Evolutionary conservation across 768 basidiomycete species (phyloP), one percentile per base, ranked within the genome.

Genomic region (Artomyces pyxidatus): DNA sequence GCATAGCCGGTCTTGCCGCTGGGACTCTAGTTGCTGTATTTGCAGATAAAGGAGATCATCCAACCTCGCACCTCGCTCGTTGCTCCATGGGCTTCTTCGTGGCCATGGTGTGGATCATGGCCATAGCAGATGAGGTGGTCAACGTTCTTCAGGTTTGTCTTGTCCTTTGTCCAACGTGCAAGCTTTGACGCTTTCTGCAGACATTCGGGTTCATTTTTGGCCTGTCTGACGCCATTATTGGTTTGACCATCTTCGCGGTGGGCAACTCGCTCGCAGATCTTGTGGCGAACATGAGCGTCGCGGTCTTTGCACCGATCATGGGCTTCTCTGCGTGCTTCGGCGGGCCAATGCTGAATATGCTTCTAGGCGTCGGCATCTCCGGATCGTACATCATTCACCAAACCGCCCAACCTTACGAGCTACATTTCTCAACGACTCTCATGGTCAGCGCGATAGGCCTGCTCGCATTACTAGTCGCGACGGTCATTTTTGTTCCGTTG

Each of bases 241-340:
- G 95, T 11, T 69, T 99, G 37, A 97, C 95, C 1, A 86, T 99
- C 51, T 99, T 99, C 55, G 96, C 95, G 1, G 77, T 97, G 25
- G 95, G 96, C 22, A 98, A 98, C 65, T 95, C 91, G 12, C 76
- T 96, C 4, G 95, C 94, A 0, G 96, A 99, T 67, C 78, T 97
- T 19, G 94, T 99, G 6, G 95, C 96, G 19, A 97, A 98, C 67
- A 88, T 90, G 72, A 92, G 88, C 45, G 90, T 98, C 9, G 95
- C 95, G 81, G 81, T 79, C 16, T 94, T 92, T 63, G 90, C 85
- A 30, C 93, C 83, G 32, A 81, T 91, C 59, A 96, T 94, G 93
- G 92, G 87, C 21, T 93, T 96, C 66, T 89, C 90, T 4, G 93
- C 92, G 0, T 96, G 92, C 64, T 94, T 94, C 57, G 92, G 92